phyloP scores from a whole-genome alignment of 768 basidiomycete species.

The Mycena capillaripes region DNA sequence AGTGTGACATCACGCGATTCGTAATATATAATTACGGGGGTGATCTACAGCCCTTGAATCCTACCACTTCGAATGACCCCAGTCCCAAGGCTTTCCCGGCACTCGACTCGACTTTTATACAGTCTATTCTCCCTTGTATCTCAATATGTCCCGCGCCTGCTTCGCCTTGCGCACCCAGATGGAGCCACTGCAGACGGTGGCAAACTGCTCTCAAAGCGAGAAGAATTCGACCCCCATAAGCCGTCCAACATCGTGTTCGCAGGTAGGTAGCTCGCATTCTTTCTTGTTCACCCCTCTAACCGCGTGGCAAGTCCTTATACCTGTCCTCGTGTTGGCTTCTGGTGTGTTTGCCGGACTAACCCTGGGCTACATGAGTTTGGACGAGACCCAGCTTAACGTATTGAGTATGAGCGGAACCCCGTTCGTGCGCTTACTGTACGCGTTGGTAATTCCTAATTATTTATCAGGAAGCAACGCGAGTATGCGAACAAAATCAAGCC shows the following conservation, averaged over 20 bases:
- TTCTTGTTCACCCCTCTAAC: neutral
- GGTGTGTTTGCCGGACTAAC: slow-evolving; percentile 94
- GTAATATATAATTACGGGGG: slow-evolving; percentile 18
- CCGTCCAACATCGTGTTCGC: slow-evolving; percentile 55
- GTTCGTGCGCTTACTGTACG: slow-evolving; percentile 56
- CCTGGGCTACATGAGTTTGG: slow-evolving; percentile 92
- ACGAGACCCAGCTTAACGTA: slow-evolving; percentile 93
- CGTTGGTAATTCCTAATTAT: neutral
- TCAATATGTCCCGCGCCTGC: slow-evolving; percentile 60
- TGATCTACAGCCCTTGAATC: slow-evolving; percentile 14
- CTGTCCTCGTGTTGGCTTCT: slow-evolving; percentile 84
- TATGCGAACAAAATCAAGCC: slow-evolving; percentile 91
- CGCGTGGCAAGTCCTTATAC: slow-evolving; percentile 68
- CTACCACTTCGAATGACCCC: slow-evolving; percentile 54
- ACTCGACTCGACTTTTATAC: slow-evolving; percentile 60
- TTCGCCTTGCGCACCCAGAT: slow-evolving; percentile 41
- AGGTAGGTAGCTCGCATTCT: slow-evolving; percentile 6
- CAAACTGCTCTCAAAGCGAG: slow-evolving; percentile 42
- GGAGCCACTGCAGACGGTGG: slow-evolving; percentile 21
- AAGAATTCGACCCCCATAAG: slow-evolving; percentile 47
- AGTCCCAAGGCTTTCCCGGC: slow-evolving; percentile 46
- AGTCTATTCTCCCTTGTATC: slow-evolving; percentile 58
- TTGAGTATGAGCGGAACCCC: slow-evolving; percentile 87
- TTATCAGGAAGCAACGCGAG: slow-evolving; percentile 77
- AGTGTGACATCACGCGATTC: neutral